phyloP scores from a whole-genome alignment of 257 asterid genomes.

The Rubia yunnanensis region DNA sequence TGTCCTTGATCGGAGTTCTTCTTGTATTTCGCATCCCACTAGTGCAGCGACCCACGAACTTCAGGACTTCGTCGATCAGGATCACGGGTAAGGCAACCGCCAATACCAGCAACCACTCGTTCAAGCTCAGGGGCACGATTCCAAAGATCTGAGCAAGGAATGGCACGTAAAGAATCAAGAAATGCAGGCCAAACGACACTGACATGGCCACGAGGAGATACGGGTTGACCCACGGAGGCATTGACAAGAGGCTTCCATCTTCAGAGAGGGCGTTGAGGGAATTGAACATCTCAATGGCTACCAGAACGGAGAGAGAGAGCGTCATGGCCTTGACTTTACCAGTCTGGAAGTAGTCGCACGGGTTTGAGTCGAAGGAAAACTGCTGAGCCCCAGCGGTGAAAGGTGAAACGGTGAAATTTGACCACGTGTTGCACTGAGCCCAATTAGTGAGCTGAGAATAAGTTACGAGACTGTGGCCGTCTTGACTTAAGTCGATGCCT shows the following conservation, averaged over 20 bases:
- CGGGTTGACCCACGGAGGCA: constrained; percentile 99
- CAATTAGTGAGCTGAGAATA: constrained; percentile 82
- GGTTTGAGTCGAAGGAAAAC: constrained; percentile 44
- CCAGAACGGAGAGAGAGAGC: constrained; percentile 88
- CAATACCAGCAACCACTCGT: constrained; percentile 80
- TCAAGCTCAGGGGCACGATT: constrained; percentile 77
- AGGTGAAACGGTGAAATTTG: constrained; percentile 68
- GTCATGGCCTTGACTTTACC: constrained; percentile 97
- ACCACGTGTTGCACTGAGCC: constrained; percentile 91
- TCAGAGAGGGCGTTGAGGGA: constrained; percentile 93
- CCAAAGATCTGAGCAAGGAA: constrained; percentile 85
- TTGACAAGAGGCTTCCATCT: constrained; percentile 82
- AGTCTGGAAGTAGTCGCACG: constrained; percentile 80
- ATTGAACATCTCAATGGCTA: constrained; percentile 94
- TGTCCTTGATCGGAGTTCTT: constrained; percentile 41
- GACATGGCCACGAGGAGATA: constrained; percentile 97
- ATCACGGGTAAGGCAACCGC: constrained; percentile 83
- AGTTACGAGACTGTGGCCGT: constrained; percentile 89
- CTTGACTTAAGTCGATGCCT: constrained; percentile 77
- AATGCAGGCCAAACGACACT: constrained; percentile 83
- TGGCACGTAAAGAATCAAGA: constrained; percentile 88
- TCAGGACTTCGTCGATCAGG: constrained; percentile 75
- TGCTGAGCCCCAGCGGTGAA: constrained; percentile 68
- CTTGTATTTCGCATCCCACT: constrained; percentile 29
- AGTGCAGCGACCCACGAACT: constrained; percentile 73